These are phyloP conservation scores for Spatholobus suberectus DNA, from an alignment of 306 rosid species.

Conservation along the genomic window DNA sequence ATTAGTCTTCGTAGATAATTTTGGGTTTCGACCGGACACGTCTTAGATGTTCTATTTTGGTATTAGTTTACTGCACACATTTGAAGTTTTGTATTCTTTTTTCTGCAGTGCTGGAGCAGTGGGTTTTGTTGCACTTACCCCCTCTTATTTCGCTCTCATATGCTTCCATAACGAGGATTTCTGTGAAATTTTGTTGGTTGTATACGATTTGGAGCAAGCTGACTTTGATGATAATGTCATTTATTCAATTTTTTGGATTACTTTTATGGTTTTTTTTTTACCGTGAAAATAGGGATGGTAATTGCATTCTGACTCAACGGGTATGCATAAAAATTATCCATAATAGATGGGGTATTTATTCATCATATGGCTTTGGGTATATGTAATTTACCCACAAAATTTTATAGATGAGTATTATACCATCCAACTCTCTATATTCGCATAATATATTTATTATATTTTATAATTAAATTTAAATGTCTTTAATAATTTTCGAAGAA, in stretches of 20 bases:
- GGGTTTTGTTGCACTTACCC: constrained; percentile 98
- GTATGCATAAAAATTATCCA: neutral
- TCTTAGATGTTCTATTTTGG: constrained; percentile 23
- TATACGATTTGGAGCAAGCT: constrained; percentile 12
- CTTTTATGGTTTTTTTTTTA: neutral
- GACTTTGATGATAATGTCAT: constrained; percentile 22
- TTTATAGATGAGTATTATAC: neutral
- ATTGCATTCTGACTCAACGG: neutral
- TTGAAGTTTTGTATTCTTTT: neutral
- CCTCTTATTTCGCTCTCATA: constrained; percentile 78
- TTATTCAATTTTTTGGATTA: neutral
- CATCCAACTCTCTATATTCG: neutral
- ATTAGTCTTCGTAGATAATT: neutral
- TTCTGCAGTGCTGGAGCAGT: constrained; percentile 93
- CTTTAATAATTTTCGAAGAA: too few species aligned
- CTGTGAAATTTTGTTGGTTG: neutral
- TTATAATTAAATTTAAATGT: too few species aligned
- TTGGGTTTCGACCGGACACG: neutral
- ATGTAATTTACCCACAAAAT: neutral
- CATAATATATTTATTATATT: neutral
- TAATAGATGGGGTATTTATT: neutral
- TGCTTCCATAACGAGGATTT: constrained; percentile 49
- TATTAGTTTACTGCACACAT: constrained; percentile 2
- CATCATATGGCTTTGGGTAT: neutral
- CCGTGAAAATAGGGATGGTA: neutral